A percentile compares a stretch with the other conserved stretches of the same genome.
Evolutionary conservation across 768 basidiomycete genomes (phyloP).

Genomic region (Boletales sp.): DNA sequence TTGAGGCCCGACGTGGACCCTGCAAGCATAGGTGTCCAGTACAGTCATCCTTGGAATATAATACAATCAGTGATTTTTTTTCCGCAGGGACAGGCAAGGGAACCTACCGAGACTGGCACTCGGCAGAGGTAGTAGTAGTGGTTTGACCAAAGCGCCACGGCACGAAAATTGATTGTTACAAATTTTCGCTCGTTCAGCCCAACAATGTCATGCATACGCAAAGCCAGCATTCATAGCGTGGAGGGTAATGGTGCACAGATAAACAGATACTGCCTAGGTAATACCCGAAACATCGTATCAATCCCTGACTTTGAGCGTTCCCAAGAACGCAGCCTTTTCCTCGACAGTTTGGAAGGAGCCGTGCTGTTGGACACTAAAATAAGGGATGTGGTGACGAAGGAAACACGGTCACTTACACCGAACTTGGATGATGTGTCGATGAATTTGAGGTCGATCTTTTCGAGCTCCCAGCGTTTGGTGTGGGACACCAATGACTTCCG

Average conservation of each 20-base stretch:
- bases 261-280: conserved; percentile 37
- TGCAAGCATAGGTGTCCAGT: conserved; percentile 72
- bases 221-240: conserved; percentile 39
- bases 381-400: neutral
- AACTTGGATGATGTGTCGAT: conserved; percentile 98
- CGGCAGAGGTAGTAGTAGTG: conserved; percentile 6
- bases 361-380: conserved; percentile 48
- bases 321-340: conserved; percentile 94
- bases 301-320: conserved; percentile 82
- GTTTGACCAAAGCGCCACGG: conserved; percentile 1
- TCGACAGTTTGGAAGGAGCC: conserved; percentile 96
- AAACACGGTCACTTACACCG: conserved; percentile 57
- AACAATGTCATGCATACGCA: conserved; percentile 5
- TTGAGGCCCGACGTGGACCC: conserved; percentile 74
- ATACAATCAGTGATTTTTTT: conserved; percentile 1
- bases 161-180: neutral
- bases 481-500: conserved; percentile 97
- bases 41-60: conserved; percentile 61
- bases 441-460: conserved; percentile 98
- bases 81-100: neutral
- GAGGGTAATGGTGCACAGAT: conserved; percentile 26
- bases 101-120: conserved; percentile 46
- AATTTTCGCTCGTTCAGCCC: neutral
- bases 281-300: conserved; percentile 45
- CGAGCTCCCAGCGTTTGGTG: conserved; percentile 92